Conservation (phyloP, 164 flowering plant genomes). For the Taxillus chinensis region DNA sequence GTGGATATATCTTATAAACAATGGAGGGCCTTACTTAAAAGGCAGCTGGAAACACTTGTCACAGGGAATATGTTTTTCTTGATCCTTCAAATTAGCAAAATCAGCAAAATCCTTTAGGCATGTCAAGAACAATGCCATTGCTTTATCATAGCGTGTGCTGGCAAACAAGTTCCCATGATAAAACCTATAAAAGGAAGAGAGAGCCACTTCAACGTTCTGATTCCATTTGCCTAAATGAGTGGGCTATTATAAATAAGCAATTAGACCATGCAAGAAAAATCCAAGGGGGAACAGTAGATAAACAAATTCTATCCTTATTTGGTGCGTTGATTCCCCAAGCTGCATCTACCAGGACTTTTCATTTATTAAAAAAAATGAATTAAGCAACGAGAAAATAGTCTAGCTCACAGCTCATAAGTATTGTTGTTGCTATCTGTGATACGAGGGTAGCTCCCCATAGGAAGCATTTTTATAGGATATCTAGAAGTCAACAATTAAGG, state of each 20-base stretch:
- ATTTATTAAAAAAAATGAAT: not conserved
- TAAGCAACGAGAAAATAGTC: not conserved
- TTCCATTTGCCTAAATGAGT: not conserved
- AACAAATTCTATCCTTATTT: too few relatives aligned
- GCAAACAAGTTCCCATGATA: constrained; percentile 96
- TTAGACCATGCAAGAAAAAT: too few relatives aligned
- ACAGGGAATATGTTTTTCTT: constrained; percentile 75
- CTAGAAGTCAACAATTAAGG: constrained; percentile 36
- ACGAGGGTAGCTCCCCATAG: constrained; percentile 97
- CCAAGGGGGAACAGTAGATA: too few relatives aligned
- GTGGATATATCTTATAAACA: not conserved
- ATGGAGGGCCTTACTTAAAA: constrained; percentile 54
- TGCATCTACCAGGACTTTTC: not conserved
- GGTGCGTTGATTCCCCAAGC: not conserved
- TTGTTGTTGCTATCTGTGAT: constrained; percentile 77
- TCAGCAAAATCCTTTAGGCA: constrained; percentile 93
- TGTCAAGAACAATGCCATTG: constrained; percentile 82
- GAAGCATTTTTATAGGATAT: constrained; percentile 80
- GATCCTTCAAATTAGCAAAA: constrained; percentile 75
- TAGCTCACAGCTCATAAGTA: constrained; percentile 84
- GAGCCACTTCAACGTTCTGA: not conserved
- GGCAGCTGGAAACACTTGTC: constrained; percentile 90
- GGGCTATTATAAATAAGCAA: not conserved
- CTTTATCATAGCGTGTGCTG: constrained; percentile 99
- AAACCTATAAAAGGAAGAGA: constrained; percentile 35